Evolutionary conservation across 768 basidiomycete species (phyloP).

Genomic region (Phaeotremella skinneri): DNA sequence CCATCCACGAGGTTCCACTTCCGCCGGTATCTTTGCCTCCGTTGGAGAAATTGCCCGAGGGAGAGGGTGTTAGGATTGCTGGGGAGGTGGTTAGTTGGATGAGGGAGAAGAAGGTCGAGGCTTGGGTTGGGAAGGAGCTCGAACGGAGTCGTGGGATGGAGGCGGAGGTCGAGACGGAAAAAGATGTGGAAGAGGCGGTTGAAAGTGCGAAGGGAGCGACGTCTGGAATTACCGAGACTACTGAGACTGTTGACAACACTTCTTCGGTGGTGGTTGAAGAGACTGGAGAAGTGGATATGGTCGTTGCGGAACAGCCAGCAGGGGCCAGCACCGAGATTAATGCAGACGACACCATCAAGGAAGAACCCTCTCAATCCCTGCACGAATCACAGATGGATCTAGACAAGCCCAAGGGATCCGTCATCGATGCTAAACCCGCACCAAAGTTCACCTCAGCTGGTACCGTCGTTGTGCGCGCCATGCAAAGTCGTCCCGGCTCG

Average conservation of each 20-base stretch:
- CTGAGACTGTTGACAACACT: not conserved
- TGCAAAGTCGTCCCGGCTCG: conserved; percentile 35
- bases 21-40: conserved; percentile 42
- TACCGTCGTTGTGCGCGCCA: conserved; percentile 44
- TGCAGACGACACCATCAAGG: not conserved
- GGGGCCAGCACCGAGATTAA: too few relatives aligned
- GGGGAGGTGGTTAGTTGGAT: conserved; percentile 50
- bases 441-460: conserved; percentile 40
- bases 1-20: conserved; percentile 42
- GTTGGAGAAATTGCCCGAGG: conserved; percentile 31
- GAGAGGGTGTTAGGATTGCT: conserved; percentile 39
- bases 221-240: not conserved
- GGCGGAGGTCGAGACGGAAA: conserved; percentile 8
- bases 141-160: not conserved
- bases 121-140: conserved; percentile 36
- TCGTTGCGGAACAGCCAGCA: too few relatives aligned
- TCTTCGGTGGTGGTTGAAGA: not conserved
- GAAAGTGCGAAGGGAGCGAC: not conserved
- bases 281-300: too few relatives aligned
- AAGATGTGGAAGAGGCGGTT: not conserved
- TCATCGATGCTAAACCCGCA: conserved; percentile 1
- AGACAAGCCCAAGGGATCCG: too few relatives aligned
- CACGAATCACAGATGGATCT: too few relatives aligned
- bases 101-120: conserved; percentile 41
- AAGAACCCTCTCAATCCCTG: too few relatives aligned